Conservation (phyloP, 306 rosid genomes). For the Oemleria cerasiformis region DNA sequence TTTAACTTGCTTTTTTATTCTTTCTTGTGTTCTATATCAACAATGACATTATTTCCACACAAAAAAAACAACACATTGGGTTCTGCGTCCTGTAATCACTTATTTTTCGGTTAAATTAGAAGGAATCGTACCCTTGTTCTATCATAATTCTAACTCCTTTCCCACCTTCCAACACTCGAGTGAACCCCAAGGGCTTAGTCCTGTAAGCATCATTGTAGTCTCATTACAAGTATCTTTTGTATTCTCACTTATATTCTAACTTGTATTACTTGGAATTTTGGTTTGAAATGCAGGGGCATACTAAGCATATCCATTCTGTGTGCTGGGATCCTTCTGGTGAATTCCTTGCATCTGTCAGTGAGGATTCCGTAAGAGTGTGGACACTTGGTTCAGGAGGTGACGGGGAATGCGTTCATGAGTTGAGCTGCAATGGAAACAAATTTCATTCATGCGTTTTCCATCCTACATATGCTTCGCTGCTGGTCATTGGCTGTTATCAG, state of each 20-base stretch:
- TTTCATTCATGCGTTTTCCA: constrained; percentile 90
- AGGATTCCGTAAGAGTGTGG: constrained; percentile 96
- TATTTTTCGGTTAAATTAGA: neutral
- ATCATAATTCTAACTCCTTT: neutral
- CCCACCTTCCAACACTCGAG: no score
- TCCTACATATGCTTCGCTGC: constrained; percentile 78
- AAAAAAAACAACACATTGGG: neutral
- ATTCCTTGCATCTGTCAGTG: constrained; percentile 88
- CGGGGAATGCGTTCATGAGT: constrained; percentile 82
- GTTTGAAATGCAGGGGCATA: constrained; percentile 66
- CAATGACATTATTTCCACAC: neutral
- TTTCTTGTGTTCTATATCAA: neutral
- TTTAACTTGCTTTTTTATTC: neutral
- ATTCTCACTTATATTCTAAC: neutral
- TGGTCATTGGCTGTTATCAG: constrained; percentile 96
- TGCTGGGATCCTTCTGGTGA: constrained; percentile 98
- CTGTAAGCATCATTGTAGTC: neutral
- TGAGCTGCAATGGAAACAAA: constrained; percentile 78
- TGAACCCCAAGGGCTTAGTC: neutral
- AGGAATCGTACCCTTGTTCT: neutral
- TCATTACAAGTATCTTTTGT: neutral
- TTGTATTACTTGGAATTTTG: constrained; percentile 16
- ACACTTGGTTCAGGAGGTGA: constrained; percentile 73
- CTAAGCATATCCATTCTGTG: constrained; percentile 62
- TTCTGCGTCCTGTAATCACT: neutral